Percentiles rank a stretch among this genome's conserved stretches.
Evolutionary conservation across 2,329 filamentous ascomycete species (phyloP).

Genomic region (Calonectria pteridis): DNA sequence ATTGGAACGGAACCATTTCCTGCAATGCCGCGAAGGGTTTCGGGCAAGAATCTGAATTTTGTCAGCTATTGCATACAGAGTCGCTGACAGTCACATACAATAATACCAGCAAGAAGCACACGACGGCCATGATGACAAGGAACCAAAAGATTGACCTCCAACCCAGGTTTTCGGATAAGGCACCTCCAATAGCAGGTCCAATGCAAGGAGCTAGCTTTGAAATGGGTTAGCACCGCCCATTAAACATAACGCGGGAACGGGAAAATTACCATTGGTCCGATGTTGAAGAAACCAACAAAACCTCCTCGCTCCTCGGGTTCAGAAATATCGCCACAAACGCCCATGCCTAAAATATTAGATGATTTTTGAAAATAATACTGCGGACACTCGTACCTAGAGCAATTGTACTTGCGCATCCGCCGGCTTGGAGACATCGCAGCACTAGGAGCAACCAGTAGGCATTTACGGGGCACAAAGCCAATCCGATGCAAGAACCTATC

Average conservation of each 20-base stretch:
- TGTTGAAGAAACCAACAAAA: constrained; percentile 50
- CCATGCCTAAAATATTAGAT: constrained; percentile 37
- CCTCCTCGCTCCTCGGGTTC: constrained; percentile 48
- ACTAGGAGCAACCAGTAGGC: constrained; percentile 50
- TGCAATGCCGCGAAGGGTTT: constrained; percentile 39
- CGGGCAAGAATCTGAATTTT: constrained; percentile 35
- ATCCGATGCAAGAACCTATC: constrained; percentile 48
- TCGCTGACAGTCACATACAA: constrained; percentile 32
- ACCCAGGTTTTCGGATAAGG: constrained; percentile 59
- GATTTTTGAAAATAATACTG: fast-evolving
- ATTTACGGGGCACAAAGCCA: constrained; percentile 47
- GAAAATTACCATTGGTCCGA: constrained; percentile 45
- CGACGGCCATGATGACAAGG: constrained; percentile 59
- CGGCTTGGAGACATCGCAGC: constrained; percentile 47
- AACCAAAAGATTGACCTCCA: constrained; percentile 69
- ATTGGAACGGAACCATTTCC: constrained; percentile 17
- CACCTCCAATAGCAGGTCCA: constrained; percentile 64
- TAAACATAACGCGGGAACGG: background rate
- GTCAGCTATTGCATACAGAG: background rate
- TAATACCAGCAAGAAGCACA: constrained; percentile 51
- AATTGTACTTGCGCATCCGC: constrained; percentile 51
- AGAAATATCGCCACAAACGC: constrained; percentile 50
- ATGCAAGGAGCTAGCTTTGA: constrained; percentile 57
- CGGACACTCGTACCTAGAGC: constrained; percentile 34
- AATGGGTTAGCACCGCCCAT: background rate